phyloP scores from a whole-genome alignment of 2,329 filamentous ascomycete species.

The Herpotrichia juniperi region DNA sequence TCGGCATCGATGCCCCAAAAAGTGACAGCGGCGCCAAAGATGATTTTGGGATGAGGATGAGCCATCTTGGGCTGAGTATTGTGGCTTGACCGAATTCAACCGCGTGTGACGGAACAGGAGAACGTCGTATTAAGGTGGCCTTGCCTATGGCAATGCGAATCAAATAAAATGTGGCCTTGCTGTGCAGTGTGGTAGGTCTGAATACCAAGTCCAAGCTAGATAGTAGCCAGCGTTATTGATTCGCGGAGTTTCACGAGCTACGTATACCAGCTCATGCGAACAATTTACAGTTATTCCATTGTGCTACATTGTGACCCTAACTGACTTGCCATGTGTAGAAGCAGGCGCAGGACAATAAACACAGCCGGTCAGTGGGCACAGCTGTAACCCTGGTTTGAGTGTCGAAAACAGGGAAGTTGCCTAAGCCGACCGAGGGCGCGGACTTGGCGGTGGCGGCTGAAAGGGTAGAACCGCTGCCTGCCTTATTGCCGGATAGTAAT shows the following conservation, averaged over 20 bases:
- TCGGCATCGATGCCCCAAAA: conserved; percentile 3
- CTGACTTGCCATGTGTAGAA: too few species aligned
- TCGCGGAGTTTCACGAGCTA: neutral
- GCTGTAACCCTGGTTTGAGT: too few species aligned
- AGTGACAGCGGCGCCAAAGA: conserved; percentile 2
- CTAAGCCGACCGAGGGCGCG: too few species aligned
- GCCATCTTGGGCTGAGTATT: conserved; percentile 1
- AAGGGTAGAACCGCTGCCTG: too few species aligned
- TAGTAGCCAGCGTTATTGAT: neutral
- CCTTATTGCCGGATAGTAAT: too few species aligned
- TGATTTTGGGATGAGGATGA: conserved; percentile 1
- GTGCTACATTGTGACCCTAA: too few species aligned
- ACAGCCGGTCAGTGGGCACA: too few species aligned
- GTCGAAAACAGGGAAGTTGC: too few species aligned
- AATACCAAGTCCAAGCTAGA: neutral
- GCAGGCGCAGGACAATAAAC: too few species aligned
- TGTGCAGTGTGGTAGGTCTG: neutral
- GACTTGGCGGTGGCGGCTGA: too few species aligned
- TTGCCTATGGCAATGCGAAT: conserved; percentile 1
- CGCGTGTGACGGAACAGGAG: conserved; percentile 1
- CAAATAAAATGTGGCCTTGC: conserved; percentile 2
- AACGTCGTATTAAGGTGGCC: neutral
- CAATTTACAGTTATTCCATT: too few species aligned
- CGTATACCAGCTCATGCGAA: neutral
- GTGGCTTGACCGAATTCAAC: neutral